These are phyloP conservation scores for Termitomyces sp. DNA, from an alignment of 768 basidiomycete species.

Conservation along the genomic window DNA sequence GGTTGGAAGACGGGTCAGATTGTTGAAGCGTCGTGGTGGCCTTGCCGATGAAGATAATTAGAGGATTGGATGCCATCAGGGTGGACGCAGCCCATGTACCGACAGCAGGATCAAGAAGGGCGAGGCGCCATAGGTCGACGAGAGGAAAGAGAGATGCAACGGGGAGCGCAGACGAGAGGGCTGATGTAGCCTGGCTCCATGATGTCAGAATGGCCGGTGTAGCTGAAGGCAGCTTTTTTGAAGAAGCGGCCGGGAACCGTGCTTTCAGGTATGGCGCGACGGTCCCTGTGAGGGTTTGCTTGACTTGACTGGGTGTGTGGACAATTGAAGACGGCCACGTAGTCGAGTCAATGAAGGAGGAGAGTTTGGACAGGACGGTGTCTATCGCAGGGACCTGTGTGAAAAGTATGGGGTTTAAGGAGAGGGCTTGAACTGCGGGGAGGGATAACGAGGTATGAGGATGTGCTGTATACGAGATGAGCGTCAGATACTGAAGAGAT, in stretches of 20 bases:
- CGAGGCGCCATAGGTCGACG: conserved; percentile 78
- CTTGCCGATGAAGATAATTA: conserved; percentile 41
- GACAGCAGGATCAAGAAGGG: conserved; percentile 57
- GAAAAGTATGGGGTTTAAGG: conserved; percentile 73
- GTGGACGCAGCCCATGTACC: conserved; percentile 42
- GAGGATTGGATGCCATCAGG: conserved; percentile 30
- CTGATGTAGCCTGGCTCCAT: conserved; percentile 44
- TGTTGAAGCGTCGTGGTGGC: conserved; percentile 7
- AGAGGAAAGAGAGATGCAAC: conserved; percentile 67
- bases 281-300: conserved; percentile 38
- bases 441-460: conserved; percentile 59
- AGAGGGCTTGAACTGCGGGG: conserved; percentile 54
- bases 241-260: conserved; percentile 34
- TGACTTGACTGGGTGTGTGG: conserved; percentile 33
- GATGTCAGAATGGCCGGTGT: conserved; percentile 32
- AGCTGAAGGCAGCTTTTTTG: conserved; percentile 21
- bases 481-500: neutral
- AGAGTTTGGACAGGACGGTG: conserved; percentile 54
- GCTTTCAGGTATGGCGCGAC: conserved; percentile 64
- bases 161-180: conserved; percentile 41
- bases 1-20: conserved; percentile 11
- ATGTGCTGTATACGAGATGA: conserved; percentile 48
- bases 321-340: conserved; percentile 25
- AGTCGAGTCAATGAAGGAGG: conserved; percentile 51
- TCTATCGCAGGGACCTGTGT: conserved; percentile 66